Percentiles rank a stretch among this genome's conserved stretches.
Conservation (phyloP, 306 rosid genomes). For the Rosa multiflora region DNA sequence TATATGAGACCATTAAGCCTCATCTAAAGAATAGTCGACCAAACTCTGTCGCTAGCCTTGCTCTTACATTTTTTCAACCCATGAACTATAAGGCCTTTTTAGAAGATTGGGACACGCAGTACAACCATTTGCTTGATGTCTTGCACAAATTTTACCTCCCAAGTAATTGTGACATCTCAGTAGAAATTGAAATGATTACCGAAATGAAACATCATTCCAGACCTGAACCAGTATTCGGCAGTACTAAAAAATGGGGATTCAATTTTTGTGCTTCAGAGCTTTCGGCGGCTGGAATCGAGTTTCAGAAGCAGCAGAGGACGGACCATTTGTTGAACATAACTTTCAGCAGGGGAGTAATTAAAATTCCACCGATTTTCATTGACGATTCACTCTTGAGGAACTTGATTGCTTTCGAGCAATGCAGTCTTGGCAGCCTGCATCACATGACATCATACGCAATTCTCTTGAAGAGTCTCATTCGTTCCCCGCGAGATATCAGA, state of each 20-base stretch:
- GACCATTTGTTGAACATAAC: neutral
- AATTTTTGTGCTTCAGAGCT: constrained; percentile 23
- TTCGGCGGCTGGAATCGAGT: constrained; percentile 26
- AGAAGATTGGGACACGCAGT: neutral
- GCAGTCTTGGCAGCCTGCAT: constrained; percentile 24
- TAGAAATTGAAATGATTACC: neutral
- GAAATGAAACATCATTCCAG: neutral
- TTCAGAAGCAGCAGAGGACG: neutral
- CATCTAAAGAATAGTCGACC: neutral
- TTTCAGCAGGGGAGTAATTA: neutral
- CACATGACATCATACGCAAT: constrained; percentile 39
- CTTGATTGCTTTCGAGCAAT: constrained; percentile 43
- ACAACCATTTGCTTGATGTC: constrained; percentile 31
- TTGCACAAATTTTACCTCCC: constrained; percentile 4
- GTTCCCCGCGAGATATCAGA: constrained; percentile 18
- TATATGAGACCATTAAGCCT: constrained; percentile 10
- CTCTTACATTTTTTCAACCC: constrained; percentile 20
- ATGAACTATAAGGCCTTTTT: neutral
- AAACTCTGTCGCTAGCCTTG: constrained; percentile 17
- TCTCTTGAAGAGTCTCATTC: constrained; percentile 34
- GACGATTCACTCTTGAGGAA: constrained; percentile 32
- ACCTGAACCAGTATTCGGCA: constrained; percentile 10
- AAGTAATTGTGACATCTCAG: neutral
- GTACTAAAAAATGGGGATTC: neutral
- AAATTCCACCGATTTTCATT: constrained; percentile 11